Percentiles rank a stretch among this genome's conserved stretches.
Conservation (phyloP, 768 basidiomycete species). For the Leccinum imitatum region DNA sequence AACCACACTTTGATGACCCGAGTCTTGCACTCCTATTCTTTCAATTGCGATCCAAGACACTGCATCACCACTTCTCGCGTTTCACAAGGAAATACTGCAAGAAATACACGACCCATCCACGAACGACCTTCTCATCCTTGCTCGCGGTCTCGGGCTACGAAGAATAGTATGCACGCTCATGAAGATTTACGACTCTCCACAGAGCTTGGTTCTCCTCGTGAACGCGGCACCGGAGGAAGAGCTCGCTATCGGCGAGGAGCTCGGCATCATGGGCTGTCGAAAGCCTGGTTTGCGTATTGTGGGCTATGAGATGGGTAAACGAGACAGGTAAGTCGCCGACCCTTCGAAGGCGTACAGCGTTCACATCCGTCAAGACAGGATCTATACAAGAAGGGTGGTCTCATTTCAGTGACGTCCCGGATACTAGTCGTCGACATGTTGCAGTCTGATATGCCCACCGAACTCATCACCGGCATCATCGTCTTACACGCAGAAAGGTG, state of each 20-base stretch:
- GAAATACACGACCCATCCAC: constrained; percentile 72
- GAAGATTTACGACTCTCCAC: constrained; percentile 88
- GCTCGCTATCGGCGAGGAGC: constrained; percentile 85
- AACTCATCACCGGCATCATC: constrained; percentile 85
- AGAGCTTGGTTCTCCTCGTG: constrained; percentile 81
- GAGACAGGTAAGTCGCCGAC: constrained; percentile 63
- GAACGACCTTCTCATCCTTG: constrained; percentile 74
- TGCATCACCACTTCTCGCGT: constrained; percentile 47
- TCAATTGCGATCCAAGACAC: too few relatives aligned
- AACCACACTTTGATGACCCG: too few relatives aligned
- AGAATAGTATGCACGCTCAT: constrained; percentile 81
- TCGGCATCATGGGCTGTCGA: constrained; percentile 89
- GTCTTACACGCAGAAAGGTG: constrained; percentile 91
- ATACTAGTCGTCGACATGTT: constrained; percentile 96
- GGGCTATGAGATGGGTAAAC: constrained; percentile 74
- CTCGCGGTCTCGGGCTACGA: constrained; percentile 87
- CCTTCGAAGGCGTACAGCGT: neutral
- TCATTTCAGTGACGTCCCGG: constrained; percentile 89
- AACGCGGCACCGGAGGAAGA: constrained; percentile 87
- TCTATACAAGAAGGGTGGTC: constrained; percentile 83
- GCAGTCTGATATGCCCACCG: constrained; percentile 77
- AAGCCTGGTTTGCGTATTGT: constrained; percentile 83
- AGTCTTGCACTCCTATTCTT: too few relatives aligned
- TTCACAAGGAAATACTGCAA: constrained; percentile 66
- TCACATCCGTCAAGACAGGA: constrained; percentile 55